These are phyloP conservation scores for Apodospora peruviana DNA, from an alignment of 495 filamentous ascomycete genomes.

Conservation along the genomic window DNA sequence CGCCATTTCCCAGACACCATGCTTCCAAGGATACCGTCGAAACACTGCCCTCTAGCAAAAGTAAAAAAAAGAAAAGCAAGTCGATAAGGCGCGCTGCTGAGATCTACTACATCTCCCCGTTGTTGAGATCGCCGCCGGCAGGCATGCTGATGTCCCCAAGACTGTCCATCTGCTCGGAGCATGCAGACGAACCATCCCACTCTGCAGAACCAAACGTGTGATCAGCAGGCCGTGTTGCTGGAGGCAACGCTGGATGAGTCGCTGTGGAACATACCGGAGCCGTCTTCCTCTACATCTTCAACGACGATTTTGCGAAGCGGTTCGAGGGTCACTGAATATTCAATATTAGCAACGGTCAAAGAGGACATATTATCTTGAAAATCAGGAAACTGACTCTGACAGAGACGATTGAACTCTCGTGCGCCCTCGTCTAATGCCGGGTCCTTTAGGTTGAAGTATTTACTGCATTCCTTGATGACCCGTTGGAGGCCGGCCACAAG, in stretches of 20 bases:
- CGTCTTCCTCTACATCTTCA: constrained; percentile 51
- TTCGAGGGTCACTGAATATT: constrained; percentile 39
- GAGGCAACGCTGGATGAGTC: constrained; percentile 35
- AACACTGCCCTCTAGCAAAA: no score
- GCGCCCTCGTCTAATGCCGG: constrained; percentile 30
- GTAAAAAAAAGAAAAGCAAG: no score
- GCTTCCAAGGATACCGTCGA: no score
- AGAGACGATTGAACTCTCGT: constrained; percentile 31
- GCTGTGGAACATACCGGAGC: constrained; percentile 46
- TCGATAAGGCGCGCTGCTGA: no score
- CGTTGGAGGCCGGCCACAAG: constrained; percentile 33
- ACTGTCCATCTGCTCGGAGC: constrained; percentile 35
- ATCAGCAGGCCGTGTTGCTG: constrained; percentile 36
- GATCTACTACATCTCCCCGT: background rate
- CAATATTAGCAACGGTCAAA: no score
- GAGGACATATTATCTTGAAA: no score
- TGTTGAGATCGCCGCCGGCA: constrained; percentile 18
- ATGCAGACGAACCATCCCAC: constrained; percentile 38
- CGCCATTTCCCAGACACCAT: no score
- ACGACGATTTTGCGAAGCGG: constrained; percentile 36
- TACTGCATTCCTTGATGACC: constrained; percentile 36
- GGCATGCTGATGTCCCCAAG: constrained; percentile 32
- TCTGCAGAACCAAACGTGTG: constrained; percentile 21
- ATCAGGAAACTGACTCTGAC: constrained; percentile 17
- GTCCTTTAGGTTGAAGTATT: constrained; percentile 34